Percentiles rank a stretch among this genome's conserved stretches.
phyloP scores from a whole-genome alignment of 2,329 filamentous ascomycete genomes.

The Penicillium corylophilum region DNA sequence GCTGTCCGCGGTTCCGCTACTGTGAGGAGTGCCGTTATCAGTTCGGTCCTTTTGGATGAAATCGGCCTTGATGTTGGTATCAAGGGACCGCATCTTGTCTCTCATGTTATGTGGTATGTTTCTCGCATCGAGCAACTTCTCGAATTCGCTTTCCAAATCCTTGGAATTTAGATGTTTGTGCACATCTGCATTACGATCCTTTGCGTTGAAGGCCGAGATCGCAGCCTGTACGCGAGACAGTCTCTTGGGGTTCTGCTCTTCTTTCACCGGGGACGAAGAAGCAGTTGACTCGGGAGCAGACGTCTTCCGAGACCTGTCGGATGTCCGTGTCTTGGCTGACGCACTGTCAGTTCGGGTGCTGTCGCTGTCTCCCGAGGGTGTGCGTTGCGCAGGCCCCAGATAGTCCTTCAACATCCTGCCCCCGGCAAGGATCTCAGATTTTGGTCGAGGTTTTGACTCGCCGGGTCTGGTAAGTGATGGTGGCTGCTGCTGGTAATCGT shows the following conservation, averaged over 20 bases:
- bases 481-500: slow-evolving; percentile 49
- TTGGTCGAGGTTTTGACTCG: slow-evolving; percentile 50
- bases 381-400: slow-evolving; percentile 27
- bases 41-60: slow-evolving; percentile 88
- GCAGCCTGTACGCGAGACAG: slow-evolving; percentile 62
- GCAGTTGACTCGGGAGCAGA: slow-evolving; percentile 37
- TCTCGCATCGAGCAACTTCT: slow-evolving; percentile 69
- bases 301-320: slow-evolving; percentile 26
- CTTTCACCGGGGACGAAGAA: slow-evolving; percentile 23
- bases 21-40: slow-evolving; percentile 56
- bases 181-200: slow-evolving; percentile 48
- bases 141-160: slow-evolving; percentile 62
- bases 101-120: slow-evolving; percentile 94
- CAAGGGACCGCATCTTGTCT: slow-evolving; percentile 89
- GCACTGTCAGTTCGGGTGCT: slow-evolving; percentile 11
- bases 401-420: slow-evolving; percentile 42
- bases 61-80: slow-evolving; percentile 88
- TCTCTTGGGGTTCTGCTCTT: slow-evolving; percentile 44
- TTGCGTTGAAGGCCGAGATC: slow-evolving; percentile 62
- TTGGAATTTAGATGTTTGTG: slow-evolving; percentile 50
- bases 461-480: slow-evolving; percentile 43
- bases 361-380: slow-evolving; percentile 25
- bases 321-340: slow-evolving; percentile 18
- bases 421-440: slow-evolving; percentile 49
- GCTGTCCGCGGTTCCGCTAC: slow-evolving; percentile 39